These are phyloP conservation scores for Trametes punicea DNA, from an alignment of 768 basidiomycete species.

Conservation along the genomic window DNA sequence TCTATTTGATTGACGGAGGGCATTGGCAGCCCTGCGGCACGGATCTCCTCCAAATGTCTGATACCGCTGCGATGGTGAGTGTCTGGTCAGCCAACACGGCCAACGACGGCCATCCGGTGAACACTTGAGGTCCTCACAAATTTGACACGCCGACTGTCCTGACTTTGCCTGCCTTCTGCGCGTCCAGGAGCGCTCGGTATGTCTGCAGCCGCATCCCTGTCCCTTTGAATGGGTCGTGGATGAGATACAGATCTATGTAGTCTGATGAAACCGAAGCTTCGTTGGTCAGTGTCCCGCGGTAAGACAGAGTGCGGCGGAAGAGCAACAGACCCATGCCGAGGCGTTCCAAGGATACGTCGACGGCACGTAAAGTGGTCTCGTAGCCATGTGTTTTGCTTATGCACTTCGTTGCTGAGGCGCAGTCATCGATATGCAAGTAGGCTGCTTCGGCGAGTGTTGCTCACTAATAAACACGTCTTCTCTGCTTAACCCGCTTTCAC, in stretches of 20 bases:
- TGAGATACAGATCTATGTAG: slow-evolving; percentile 46
- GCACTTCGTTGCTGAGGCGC: slow-evolving; percentile 61
- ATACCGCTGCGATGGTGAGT: slow-evolving; percentile 43
- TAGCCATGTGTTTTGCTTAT: slow-evolving; percentile 63
- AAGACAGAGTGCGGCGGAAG: slow-evolving; percentile 5
- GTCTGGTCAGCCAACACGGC: background rate
- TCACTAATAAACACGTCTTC: slow-evolving; percentile 63
- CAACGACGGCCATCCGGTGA: background rate
- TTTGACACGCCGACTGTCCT: slow-evolving; percentile 46
- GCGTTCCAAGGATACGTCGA: slow-evolving; percentile 57
- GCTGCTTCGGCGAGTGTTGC: background rate
- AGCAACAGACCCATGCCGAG: slow-evolving; percentile 50
- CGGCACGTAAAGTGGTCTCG: slow-evolving; percentile 55
- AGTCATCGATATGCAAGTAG: background rate
- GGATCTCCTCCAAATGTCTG: slow-evolving; percentile 75
- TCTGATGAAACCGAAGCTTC: slow-evolving; percentile 22
- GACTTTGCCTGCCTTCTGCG: slow-evolving; percentile 35
- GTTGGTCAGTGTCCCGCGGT: background rate
- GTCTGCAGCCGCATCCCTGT: slow-evolving; percentile 36
- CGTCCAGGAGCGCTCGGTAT: slow-evolving; percentile 39
- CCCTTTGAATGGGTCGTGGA: slow-evolving; percentile 43
- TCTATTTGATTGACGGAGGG: slow-evolving; percentile 85
- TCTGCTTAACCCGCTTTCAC: slow-evolving; percentile 51
- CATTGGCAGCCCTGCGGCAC: slow-evolving; percentile 51
- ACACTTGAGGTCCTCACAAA: slow-evolving; percentile 34